Evolutionary conservation across 2,329 filamentous ascomycete genomes (phyloP).

Genomic region (Aschersonia sp.): DNA sequence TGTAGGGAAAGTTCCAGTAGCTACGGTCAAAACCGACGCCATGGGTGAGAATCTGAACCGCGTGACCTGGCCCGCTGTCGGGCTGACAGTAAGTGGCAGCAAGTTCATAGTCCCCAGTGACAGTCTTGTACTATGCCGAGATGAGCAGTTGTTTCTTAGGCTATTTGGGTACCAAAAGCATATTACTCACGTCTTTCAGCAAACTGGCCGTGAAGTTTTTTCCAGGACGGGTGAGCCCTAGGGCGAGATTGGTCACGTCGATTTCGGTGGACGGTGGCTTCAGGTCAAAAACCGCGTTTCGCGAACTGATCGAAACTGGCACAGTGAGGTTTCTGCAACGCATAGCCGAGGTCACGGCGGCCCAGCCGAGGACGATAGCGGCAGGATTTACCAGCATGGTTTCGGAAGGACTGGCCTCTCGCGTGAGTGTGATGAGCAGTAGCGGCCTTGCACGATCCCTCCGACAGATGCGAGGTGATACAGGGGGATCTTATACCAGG

Average conservation of each 20-base stretch:
- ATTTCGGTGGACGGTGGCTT: slow-evolving; percentile 33
- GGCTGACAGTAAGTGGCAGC: slow-evolving; percentile 48
- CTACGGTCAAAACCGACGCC: slow-evolving; percentile 26
- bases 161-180: not conserved
- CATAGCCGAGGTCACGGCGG: slow-evolving; percentile 16
- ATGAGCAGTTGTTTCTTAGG: not conserved
- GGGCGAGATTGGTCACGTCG: slow-evolving; percentile 40
- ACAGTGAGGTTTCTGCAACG: slow-evolving; percentile 36
- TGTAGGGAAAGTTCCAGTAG: slow-evolving; percentile 47
- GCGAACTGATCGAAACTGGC: slow-evolving; percentile 36
- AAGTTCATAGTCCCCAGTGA: slow-evolving; percentile 40
- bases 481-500: slow-evolving; percentile 4
- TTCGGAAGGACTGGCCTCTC: no score
- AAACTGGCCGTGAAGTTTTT: slow-evolving; percentile 30
- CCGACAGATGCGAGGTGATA: slow-evolving; percentile 4
- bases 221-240: slow-evolving; percentile 33
- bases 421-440: no score
- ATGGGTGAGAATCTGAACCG: slow-evolving; percentile 26
- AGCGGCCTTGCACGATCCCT: no score
- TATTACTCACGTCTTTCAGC: slow-evolving; percentile 25
- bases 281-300: slow-evolving; percentile 37
- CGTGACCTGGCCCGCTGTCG: slow-evolving; percentile 21
- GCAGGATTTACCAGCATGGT: no score
- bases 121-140: slow-evolving; percentile 25
- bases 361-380: slow-evolving; percentile 10